Percentiles rank a stretch among this genome's conserved stretches.
These are phyloP conservation scores for Bathelium albidoporum DNA, from an alignment of 495 filamentous ascomycete genomes.

Conservation along the genomic window DNA sequence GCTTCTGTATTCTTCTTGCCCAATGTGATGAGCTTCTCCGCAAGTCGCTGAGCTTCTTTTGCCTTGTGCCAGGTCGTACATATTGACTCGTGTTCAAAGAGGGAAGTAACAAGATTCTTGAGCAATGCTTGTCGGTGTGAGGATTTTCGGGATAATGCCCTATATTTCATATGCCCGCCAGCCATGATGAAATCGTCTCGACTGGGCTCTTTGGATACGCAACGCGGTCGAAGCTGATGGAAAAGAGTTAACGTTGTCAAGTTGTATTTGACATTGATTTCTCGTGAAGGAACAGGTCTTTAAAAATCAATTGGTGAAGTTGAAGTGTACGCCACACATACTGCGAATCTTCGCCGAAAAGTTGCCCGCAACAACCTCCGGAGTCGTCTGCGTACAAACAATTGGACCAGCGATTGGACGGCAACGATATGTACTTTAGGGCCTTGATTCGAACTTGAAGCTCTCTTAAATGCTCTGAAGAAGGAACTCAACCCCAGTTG, in stretches of 20 bases:
- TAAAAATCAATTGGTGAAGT: not conserved
- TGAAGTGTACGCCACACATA: not conserved
- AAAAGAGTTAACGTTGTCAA: too few relatives aligned
- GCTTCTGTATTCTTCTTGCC: conserved; percentile 84
- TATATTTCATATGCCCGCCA: conserved; percentile 72
- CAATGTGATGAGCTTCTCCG: conserved; percentile 86
- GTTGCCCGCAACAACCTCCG: not conserved
- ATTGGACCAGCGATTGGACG: not conserved
- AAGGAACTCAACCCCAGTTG: not conserved
- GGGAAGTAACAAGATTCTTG: conserved; percentile 91
- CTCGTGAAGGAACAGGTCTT: too few relatives aligned
- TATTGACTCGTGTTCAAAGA: conserved; percentile 86
- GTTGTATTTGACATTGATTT: too few relatives aligned
- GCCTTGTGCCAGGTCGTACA: conserved; percentile 92
- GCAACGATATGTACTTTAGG: not conserved
- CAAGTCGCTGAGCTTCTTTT: conserved; percentile 87
- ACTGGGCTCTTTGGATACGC: too few relatives aligned
- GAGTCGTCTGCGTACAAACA: not conserved
- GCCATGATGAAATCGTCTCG: conserved; percentile 51
- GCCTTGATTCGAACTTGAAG: not conserved
- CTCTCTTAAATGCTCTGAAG: not conserved
- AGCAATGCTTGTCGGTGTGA: conserved; percentile 86
- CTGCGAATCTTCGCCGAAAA: not conserved
- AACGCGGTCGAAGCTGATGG: too few relatives aligned
- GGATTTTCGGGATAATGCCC: conserved; percentile 71